A percentile compares a stretch with the other conserved stretches of the same genome.
phyloP scores from a whole-genome alignment of 192 early-diverging fungal species.

The Backusella morwellensis region DNA sequence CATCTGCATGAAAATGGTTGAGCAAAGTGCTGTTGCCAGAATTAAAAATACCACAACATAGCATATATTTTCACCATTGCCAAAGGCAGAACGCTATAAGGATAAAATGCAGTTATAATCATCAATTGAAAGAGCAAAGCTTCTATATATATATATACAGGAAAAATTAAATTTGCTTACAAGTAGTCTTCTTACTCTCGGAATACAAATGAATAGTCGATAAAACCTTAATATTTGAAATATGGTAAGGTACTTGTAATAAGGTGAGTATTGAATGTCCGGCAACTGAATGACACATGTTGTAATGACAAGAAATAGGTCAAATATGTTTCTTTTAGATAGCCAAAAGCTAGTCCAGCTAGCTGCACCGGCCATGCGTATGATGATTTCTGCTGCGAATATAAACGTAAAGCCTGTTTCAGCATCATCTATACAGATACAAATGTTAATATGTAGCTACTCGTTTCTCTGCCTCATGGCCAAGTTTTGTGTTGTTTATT shows the following conservation, averaged over 20 bases:
- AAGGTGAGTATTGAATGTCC: constrained; percentile 33
- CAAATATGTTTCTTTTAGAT: constrained; percentile 41
- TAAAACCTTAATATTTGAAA: constrained; percentile 52
- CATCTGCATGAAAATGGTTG: constrained; percentile 34
- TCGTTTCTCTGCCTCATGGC: too few relatives aligned
- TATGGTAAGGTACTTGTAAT: constrained; percentile 50
- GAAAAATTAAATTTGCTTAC: constrained; percentile 27
- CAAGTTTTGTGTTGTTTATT: neutral
- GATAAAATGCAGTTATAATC: neutral
- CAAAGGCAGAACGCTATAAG: constrained; percentile 24
- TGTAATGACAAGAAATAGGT: constrained; percentile 41
- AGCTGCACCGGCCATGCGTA: constrained; percentile 38
- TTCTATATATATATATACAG: neutral
- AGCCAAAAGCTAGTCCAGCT: constrained; percentile 39
- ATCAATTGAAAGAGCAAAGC: neutral
- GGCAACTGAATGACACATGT: constrained; percentile 54
- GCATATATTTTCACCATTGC: constrained; percentile 31
- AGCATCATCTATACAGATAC: constrained; percentile 30
- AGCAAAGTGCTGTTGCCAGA: constrained; percentile 24
- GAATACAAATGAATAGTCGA: constrained; percentile 45
- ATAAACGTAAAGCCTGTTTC: constrained; percentile 48
- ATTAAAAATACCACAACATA: constrained; percentile 32
- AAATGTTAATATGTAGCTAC: neutral
- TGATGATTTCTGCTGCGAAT: constrained; percentile 47
- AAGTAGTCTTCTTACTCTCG: constrained; percentile 42